Evolutionary conservation across 306 rosid genomes (phyloP), one percentile per base, ranked within the genome.

Genomic region (Vigna unguiculata): DNA sequence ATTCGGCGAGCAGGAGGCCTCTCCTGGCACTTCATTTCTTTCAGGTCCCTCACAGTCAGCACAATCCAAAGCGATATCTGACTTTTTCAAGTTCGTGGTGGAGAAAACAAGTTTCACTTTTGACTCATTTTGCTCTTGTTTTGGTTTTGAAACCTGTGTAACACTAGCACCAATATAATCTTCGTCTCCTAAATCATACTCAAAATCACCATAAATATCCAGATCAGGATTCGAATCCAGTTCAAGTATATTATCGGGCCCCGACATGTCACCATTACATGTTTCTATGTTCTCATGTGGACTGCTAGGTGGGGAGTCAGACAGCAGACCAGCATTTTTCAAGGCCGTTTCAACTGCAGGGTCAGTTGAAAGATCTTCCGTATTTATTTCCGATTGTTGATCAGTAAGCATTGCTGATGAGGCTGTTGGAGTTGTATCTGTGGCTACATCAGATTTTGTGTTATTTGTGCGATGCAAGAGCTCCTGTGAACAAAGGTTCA

Each of bases 131-230:
- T 83, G 93, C 72, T 85, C 92, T 59, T 80, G 85, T 72, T 83
- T 91, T 74, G 57, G 68, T 43, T 83, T 87, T 24, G 85, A 59
- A 71, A 84, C 83, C 75, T 85, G 87, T 32, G 83, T 54, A 66
- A 88, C 72, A 47, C 87, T 80, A 17, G 90, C 88, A 78, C 96
- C 96, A 63, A 92, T 84, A 86, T 85, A 92, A 83, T 91, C 97
- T 87, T 90, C 97, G 57, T 87, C 98, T 71, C 88, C 99, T 85
- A 96, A 87, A 79, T 87, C 92, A 74, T 96, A 96, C 83, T 92
- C 99, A 81, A 95, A 95, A 57, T 95, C 98, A 46, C 99, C 99
- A 85, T 92, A 96, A 53, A 96, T 92, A 82, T 96, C 98, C 87
- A 92, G 79, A 65, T 92, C 97, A 24, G 96, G 91, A 77, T 81